Evolutionary conservation across 345 rosid species (phyloP).

Genomic region (Isatis tinctoria): DNA sequence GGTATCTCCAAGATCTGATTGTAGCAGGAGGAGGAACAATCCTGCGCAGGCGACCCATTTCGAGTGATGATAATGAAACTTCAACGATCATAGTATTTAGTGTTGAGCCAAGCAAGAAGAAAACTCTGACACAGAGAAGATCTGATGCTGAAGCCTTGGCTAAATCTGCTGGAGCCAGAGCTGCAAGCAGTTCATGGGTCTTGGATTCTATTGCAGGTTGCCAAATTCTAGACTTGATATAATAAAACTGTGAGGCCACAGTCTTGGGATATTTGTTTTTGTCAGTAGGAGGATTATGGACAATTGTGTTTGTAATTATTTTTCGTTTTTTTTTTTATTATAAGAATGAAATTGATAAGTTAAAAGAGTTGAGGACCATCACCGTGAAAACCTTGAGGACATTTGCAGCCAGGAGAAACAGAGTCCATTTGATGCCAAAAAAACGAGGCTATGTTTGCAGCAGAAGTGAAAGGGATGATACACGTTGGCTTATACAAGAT

Average conservation of each 20-base stretch:
- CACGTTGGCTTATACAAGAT: too few relatives aligned
- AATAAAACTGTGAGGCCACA: not conserved
- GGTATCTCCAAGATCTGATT: slow-evolving; percentile 74
- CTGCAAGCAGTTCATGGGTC: slow-evolving; percentile 76
- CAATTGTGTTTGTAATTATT: not conserved
- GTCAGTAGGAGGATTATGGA: not conserved
- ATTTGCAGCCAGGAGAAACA: too few relatives aligned
- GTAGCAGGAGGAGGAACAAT: slow-evolving; percentile 70
- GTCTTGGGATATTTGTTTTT: not conserved
- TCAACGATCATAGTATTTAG: slow-evolving; percentile 66
- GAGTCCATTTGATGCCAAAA: too few relatives aligned
- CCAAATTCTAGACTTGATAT: slow-evolving; percentile 25
- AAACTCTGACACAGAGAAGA: slow-evolving; percentile 40
- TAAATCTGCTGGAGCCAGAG: slow-evolving; percentile 53
- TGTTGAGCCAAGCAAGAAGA: slow-evolving; percentile 50
- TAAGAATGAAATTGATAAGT: too few relatives aligned
- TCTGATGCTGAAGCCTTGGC: slow-evolving; percentile 66
- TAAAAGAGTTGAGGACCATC: too few relatives aligned
- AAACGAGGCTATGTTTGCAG: too few relatives aligned
- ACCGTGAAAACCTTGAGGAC: too few relatives aligned
- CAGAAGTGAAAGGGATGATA: too few relatives aligned
- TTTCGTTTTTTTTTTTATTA: too few relatives aligned
- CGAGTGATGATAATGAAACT: slow-evolving; percentile 5
- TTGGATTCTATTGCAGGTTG: slow-evolving; percentile 72
- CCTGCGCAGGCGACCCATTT: slow-evolving; percentile 63